These are phyloP conservation scores for Cladosporium velox DNA, from an alignment of 2,329 filamentous ascomycete genomes.

Conservation along the genomic window DNA sequence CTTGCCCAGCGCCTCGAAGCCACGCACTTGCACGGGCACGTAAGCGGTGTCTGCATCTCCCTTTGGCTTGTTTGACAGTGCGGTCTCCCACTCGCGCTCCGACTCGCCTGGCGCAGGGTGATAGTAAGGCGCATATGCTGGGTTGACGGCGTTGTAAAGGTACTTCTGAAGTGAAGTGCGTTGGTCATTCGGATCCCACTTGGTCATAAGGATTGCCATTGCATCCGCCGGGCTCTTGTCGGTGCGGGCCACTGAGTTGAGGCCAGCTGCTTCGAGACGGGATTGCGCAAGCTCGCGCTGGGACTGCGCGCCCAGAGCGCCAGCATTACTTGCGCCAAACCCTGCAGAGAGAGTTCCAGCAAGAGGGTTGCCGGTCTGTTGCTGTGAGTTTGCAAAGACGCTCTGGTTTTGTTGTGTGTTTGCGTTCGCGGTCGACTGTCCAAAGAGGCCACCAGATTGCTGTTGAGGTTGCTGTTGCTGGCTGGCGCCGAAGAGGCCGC, in stretches of 20 bases:
- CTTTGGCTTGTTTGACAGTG: constrained; percentile 75
- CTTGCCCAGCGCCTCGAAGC: constrained; percentile 70
- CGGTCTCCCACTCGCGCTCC: constrained; percentile 79
- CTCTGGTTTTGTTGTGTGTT: constrained; percentile 27
- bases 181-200: constrained; percentile 70
- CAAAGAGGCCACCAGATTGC: constrained; percentile 12
- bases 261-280: constrained; percentile 23
- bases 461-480: constrained; percentile 23
- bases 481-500: constrained; percentile 16
- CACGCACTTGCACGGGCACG: constrained; percentile 74
- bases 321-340: constrained; percentile 31
- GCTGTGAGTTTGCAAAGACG: constrained; percentile 19
- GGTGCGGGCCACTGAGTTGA: constrained; percentile 36
- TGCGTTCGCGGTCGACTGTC: constrained; percentile 9
- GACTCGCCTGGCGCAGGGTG: constrained; percentile 70
- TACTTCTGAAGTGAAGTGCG: constrained; percentile 78
- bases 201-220: constrained; percentile 67
- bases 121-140: constrained; percentile 74
- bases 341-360: constrained; percentile 29
- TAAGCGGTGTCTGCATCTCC: constrained; percentile 56
- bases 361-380: constrained; percentile 23
- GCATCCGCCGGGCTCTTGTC: constrained; percentile 76
- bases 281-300: constrained; percentile 32
- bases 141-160: constrained; percentile 83
- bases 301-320: constrained; percentile 27